These are phyloP conservation scores for Phylloporus arenicola DNA, from an alignment of 768 basidiomycete genomes.

Conservation along the genomic window DNA sequence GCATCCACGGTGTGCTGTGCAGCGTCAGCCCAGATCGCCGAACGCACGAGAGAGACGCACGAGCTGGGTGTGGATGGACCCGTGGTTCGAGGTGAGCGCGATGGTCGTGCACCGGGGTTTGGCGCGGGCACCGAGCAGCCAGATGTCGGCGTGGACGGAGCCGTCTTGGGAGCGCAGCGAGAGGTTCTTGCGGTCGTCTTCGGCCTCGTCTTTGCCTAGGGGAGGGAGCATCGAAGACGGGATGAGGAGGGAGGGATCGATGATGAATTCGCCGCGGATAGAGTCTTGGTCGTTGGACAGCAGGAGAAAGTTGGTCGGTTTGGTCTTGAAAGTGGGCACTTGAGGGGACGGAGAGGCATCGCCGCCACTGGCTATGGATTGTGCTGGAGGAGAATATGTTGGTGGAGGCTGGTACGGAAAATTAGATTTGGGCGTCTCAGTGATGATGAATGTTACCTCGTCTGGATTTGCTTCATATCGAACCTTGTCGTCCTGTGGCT, in stretches of 20 bases:
- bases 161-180: constrained; percentile 31
- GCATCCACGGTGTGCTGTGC: constrained; percentile 15
- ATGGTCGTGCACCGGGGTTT: constrained; percentile 16
- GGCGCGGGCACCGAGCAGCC: constrained; percentile 20
- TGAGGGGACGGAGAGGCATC: not conserved
- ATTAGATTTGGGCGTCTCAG: not conserved
- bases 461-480: not conserved
- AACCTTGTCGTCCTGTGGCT: not conserved
- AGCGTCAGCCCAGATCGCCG: not conserved
- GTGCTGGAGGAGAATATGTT: constrained; percentile 11
- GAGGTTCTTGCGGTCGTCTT: constrained; percentile 37
- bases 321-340: constrained; percentile 17
- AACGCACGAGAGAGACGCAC: constrained; percentile 6
- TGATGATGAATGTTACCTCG: constrained; percentile 3
- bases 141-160: constrained; percentile 36
- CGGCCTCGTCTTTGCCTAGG: constrained; percentile 31
- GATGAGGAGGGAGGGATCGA: constrained; percentile 40
- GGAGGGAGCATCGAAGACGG: constrained; percentile 38
- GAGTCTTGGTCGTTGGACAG: constrained; percentile 4
- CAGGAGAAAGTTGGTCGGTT: constrained; percentile 21
- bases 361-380: not conserved
- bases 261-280: constrained; percentile 36
- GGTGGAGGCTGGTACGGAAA: constrained; percentile 20
- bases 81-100: constrained; percentile 15
- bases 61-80: constrained; percentile 13